These are phyloP conservation scores for Candida maesae DNA, from an alignment of 805 yeast genomes.

Conservation along the genomic window DNA sequence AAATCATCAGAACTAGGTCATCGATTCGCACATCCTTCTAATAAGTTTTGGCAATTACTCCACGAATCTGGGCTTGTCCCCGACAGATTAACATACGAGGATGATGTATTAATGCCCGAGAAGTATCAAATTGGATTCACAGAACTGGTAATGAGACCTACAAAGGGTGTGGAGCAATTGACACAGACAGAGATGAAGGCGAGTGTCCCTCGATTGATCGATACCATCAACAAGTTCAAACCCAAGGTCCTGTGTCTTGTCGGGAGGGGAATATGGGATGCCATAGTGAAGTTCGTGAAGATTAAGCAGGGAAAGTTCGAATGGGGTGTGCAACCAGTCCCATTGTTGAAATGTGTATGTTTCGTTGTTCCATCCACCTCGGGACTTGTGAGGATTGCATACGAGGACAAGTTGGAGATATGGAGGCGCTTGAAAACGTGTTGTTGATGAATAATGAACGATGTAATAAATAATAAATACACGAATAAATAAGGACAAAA, in stretches of 20 bases:
- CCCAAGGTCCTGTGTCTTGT: slow-evolving; percentile 52
- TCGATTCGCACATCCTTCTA: slow-evolving; percentile 68
- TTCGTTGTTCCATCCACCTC: slow-evolving; percentile 72
- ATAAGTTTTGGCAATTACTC: slow-evolving; percentile 64
- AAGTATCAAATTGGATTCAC: slow-evolving; percentile 60
- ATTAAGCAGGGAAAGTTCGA: slow-evolving; percentile 35
- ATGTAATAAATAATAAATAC: not conserved
- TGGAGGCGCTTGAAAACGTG: slow-evolving; percentile 46
- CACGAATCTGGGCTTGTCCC: slow-evolving; percentile 46
- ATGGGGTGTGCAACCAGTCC: slow-evolving; percentile 47
- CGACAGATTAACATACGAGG: slow-evolving; percentile 24
- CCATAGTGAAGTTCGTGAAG: slow-evolving; percentile 35
- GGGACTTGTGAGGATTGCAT: slow-evolving; percentile 57
- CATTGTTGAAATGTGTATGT: slow-evolving; percentile 25
- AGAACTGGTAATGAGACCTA: slow-evolving; percentile 63
- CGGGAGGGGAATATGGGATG: slow-evolving; percentile 77
- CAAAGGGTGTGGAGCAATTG: slow-evolving; percentile 54
- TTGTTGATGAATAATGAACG: not conserved
- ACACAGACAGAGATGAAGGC: slow-evolving; percentile 46
- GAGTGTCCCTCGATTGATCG: slow-evolving; percentile 50
- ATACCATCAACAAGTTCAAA: slow-evolving; percentile 35
- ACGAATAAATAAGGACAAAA: slow-evolving; percentile 2
- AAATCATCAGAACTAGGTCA: slow-evolving; percentile 59
- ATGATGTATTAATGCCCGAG: slow-evolving; percentile 38
- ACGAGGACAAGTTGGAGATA: slow-evolving; percentile 39